Percentiles rank a stretch among this genome's conserved stretches.
Evolutionary conservation across 2,329 filamentous ascomycete species (phyloP).

Genomic region (Xylaria sp.): DNA sequence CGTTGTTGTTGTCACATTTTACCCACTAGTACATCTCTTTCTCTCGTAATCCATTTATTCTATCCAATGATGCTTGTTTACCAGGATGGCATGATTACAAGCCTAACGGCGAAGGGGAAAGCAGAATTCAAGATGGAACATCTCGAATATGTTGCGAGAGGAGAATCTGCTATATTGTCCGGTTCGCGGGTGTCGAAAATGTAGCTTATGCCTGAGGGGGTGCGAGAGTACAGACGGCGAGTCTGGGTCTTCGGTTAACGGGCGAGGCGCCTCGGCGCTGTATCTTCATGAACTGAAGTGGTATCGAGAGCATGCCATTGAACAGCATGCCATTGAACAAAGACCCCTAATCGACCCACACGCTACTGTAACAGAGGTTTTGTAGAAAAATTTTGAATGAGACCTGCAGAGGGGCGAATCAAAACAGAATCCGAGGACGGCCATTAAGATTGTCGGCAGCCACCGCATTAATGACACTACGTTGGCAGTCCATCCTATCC

Average conservation of each 20-base stretch:
- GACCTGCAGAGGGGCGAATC: constrained; percentile 28
- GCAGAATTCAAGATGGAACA: neutral
- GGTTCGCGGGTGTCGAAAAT: neutral
- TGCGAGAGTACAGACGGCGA: constrained; percentile 19
- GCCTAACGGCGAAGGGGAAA: neutral
- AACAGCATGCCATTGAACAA: constrained; percentile 13
- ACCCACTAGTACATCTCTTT: neutral
- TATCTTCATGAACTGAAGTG: constrained; percentile 12
- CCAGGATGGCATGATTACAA: constrained; percentile 3
- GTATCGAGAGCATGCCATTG: constrained; percentile 20
- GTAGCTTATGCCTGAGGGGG: constrained; percentile 5
- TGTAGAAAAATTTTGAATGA: constrained; percentile 34
- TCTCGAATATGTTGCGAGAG: constrained; percentile 6
- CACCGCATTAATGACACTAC: neutral
- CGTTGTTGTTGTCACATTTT: neutral
- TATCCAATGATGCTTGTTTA: neutral
- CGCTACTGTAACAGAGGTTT: constrained; percentile 25
- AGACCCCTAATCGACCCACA: constrained; percentile 26
- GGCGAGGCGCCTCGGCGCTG: constrained; percentile 14
- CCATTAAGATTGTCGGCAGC: constrained; percentile 17
- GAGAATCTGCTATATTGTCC: neutral
- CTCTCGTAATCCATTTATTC: neutral
- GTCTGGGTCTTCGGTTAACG: constrained; percentile 22
- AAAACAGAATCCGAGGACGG: constrained; percentile 20
- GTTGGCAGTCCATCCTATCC: constrained; percentile 11